A percentile compares a stretch with the other conserved stretches of the same genome.
These are phyloP conservation scores for Rubia tinctorum DNA, from an alignment of 305 asterid genomes.

Conservation along the genomic window DNA sequence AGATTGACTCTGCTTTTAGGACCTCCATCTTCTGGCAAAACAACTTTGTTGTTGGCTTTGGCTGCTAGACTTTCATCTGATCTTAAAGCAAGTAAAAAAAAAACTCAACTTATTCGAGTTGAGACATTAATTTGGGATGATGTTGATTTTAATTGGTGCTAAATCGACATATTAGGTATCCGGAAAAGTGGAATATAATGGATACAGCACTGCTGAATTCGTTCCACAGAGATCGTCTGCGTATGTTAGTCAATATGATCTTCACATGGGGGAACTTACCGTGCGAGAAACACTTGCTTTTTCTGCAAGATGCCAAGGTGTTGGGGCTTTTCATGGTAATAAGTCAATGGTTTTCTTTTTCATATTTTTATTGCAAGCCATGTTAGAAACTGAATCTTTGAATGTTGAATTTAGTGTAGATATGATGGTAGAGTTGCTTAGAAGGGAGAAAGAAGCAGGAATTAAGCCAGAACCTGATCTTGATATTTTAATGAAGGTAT, in stretches of 20 bases:
- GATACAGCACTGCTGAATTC: slow-evolving; percentile 62
- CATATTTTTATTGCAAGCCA: not conserved
- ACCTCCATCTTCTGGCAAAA: slow-evolving; percentile 37
- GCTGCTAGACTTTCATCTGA: slow-evolving; percentile 30
- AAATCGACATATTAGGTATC: slow-evolving; percentile 28
- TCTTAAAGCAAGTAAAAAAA: slow-evolving; percentile 13
- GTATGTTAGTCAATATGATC: slow-evolving; percentile 71
- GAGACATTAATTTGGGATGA: not conserved
- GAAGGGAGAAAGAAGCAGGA: slow-evolving; percentile 56
- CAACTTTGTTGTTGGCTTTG: slow-evolving; percentile 26
- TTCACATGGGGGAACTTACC: slow-evolving; percentile 25
- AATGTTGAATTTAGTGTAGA: slow-evolving; percentile 30
- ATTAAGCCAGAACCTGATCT: slow-evolving; percentile 67
- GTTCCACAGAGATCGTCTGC: slow-evolving; percentile 77
- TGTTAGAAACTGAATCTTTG: not conserved
- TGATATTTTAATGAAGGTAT: slow-evolving; percentile 58
- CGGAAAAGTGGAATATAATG: slow-evolving; percentile 73
- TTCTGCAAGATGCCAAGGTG: slow-evolving; percentile 29
- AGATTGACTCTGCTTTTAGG: slow-evolving; percentile 35
- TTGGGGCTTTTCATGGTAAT: slow-evolving; percentile 22
- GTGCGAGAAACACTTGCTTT: slow-evolving; percentile 28
- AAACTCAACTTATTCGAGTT: not conserved
- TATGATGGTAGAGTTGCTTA: slow-evolving; percentile 53
- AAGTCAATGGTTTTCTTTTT: not conserved
- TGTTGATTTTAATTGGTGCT: slow-evolving; percentile 12